Evolutionary conservation across 2,329 filamentous ascomycete species (phyloP).

Genomic region (Fusarium ramigenum): DNA sequence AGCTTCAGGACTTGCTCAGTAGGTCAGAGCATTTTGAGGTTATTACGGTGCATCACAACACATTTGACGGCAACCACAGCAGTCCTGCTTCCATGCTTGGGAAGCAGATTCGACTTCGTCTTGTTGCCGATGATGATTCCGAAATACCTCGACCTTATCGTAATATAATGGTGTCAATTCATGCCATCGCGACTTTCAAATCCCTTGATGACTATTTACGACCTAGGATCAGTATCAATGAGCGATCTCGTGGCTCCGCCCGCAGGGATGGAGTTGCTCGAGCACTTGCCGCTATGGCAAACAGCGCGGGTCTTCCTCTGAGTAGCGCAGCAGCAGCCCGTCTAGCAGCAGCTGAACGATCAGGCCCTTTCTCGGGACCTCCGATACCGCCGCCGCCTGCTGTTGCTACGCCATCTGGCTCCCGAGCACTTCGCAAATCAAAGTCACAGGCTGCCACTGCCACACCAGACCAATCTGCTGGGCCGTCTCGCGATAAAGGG

Average conservation of each 20-base stretch:
- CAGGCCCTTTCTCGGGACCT: constrained; percentile 50
- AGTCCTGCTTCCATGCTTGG: constrained; percentile 96
- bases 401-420: constrained; percentile 52
- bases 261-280: constrained; percentile 73
- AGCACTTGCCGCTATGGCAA: constrained; percentile 80
- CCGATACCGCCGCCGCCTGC: constrained; percentile 50
- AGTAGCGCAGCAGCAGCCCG: constrained; percentile 57
- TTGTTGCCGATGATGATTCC: constrained; percentile 89
- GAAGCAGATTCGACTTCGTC: constrained; percentile 89
- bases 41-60: constrained; percentile 91
- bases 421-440: constrained; percentile 56
- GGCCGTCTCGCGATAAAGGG: constrained; percentile 66
- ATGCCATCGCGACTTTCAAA: constrained; percentile 98
- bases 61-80: constrained; percentile 87
- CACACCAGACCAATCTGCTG: constrained; percentile 57
- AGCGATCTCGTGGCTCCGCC: constrained; percentile 66
- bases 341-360: constrained; percentile 54
- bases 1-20: constrained; percentile 94
- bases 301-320: constrained; percentile 70
- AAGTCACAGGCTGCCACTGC: constrained; percentile 59
- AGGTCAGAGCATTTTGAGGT: constrained; percentile 98
- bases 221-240: constrained; percentile 84
- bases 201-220: constrained; percentile 94
- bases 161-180: constrained; percentile 98
- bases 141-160: constrained; percentile 88